A percentile compares a stretch with the other conserved stretches of the same genome.
Conservation (phyloP, 305 asterid genomes). For the Fraxinus latifolia region DNA sequence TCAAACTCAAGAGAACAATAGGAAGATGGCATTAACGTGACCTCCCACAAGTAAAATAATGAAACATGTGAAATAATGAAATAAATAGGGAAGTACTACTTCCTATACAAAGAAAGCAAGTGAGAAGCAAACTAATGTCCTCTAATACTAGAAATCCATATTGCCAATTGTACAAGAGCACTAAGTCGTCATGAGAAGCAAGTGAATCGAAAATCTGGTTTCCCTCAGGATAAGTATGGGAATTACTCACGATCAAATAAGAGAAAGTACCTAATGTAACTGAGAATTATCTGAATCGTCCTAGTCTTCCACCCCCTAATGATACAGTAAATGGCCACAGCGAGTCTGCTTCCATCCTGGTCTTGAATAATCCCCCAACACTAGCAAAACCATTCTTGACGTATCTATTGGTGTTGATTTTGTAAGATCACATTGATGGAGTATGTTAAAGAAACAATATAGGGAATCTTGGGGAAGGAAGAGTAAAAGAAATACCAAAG, state of each 20-base stretch:
- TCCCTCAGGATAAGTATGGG: too few species aligned
- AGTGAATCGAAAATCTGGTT: too few species aligned
- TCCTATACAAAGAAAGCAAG: too few species aligned
- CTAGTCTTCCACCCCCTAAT: neutral
- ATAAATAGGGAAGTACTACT: neutral
- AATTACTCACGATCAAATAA: too few species aligned
- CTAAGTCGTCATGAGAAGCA: neutral
- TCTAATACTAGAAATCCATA: neutral
- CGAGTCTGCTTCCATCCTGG: neutral
- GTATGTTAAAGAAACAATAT: neutral
- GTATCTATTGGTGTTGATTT: too few species aligned
- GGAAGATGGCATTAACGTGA: neutral
- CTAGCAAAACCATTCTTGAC: too few species aligned
- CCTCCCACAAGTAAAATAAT: neutral
- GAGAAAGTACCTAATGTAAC: too few species aligned
- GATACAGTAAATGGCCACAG: neutral
- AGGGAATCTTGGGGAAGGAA: neutral
- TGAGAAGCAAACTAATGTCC: neutral
- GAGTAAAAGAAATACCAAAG: neutral
- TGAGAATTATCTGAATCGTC: too few species aligned
- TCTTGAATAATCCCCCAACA: neutral
- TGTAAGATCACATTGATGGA: neutral
- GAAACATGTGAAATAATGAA: neutral
- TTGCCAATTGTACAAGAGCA: neutral
- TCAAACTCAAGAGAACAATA: neutral